Percentiles rank a stretch among this genome's conserved stretches.
These are phyloP conservation scores for Marasmius tenuissimus DNA, from an alignment of 1,284 basidiomycete species.

Conservation along the genomic window DNA sequence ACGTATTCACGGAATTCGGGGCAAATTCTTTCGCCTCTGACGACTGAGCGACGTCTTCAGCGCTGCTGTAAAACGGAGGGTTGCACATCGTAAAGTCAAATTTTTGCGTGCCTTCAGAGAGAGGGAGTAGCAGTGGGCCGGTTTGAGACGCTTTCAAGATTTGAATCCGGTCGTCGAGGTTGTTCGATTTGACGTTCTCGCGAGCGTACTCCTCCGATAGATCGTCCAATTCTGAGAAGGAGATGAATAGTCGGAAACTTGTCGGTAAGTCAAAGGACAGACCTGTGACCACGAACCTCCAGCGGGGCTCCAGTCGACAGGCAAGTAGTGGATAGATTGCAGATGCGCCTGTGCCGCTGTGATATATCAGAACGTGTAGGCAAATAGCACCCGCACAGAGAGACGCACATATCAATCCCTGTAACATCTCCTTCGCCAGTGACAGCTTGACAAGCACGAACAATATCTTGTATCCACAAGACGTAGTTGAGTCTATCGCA, in stretches of 20 bases:
- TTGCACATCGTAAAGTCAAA: slow-evolving; percentile 91
- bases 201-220: slow-evolving; percentile 55
- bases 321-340: slow-evolving; percentile 87
- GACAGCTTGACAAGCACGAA: slow-evolving; percentile 21
- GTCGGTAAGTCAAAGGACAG: not conserved
- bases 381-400: not conserved
- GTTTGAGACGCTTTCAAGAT: slow-evolving; percentile 39
- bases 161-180: slow-evolving; percentile 48
- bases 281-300: slow-evolving; percentile 73
- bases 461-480: slow-evolving; percentile 56
- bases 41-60: slow-evolving; percentile 64
- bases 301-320: slow-evolving; percentile 53
- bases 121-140: slow-evolving; percentile 50
- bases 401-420: slow-evolving; percentile 46
- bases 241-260: not conserved
- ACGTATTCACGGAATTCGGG: slow-evolving; percentile 59
- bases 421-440: slow-evolving; percentile 15
- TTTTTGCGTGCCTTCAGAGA: slow-evolving; percentile 27
- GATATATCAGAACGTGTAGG: not conserved
- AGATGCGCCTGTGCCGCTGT: slow-evolving; percentile 87
- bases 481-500: slow-evolving; percentile 72
- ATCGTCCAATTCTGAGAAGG: slow-evolving; percentile 63
- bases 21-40: slow-evolving; percentile 60
- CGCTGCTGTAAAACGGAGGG: slow-evolving; percentile 86
- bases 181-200: slow-evolving; percentile 56